Conservation (phyloP, 2,329 filamentous ascomycete genomes). For the Fusarium kyushuense region DNA sequence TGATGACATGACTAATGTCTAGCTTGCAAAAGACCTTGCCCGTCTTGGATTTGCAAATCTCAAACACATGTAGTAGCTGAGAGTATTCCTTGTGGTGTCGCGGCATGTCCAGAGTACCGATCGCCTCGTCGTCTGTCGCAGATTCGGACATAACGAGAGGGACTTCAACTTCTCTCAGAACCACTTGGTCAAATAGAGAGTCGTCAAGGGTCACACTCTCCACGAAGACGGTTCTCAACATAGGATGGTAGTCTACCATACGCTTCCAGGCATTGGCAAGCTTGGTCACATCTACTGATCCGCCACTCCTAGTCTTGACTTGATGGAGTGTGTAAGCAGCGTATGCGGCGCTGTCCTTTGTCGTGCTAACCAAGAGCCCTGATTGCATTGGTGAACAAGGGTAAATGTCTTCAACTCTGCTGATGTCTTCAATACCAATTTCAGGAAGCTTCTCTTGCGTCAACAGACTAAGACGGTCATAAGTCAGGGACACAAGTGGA, state of each 20-base stretch:
- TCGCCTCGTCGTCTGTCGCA: conserved; percentile 25
- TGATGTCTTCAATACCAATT: conserved; percentile 2
- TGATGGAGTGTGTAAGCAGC: conserved; percentile 52
- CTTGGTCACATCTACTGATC: conserved; percentile 36
- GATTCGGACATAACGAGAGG: conserved; percentile 19
- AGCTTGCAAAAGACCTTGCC: conserved; percentile 43
- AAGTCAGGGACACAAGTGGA: conserved; percentile 33
- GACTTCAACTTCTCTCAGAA: conserved; percentile 50
- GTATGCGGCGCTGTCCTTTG: conserved; percentile 53
- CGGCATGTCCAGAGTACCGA: conserved; percentile 17
- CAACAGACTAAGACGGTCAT: conserved; percentile 30
- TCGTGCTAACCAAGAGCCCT: conserved; percentile 55
- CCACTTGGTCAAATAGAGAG: conserved; percentile 61
- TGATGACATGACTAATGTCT: conserved; percentile 42
- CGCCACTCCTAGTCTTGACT: conserved; percentile 34
- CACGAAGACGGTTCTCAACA: conserved; percentile 61
- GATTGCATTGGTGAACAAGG: conserved; percentile 55
- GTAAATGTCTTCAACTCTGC: conserved; percentile 49
- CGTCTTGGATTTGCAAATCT: conserved; percentile 36
- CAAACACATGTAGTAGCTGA: conserved; percentile 26
- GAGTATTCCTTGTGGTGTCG: conserved; percentile 10
- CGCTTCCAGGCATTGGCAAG: conserved; percentile 53
- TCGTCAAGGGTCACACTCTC: conserved; percentile 58
- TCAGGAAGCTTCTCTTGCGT: conserved; percentile 30
- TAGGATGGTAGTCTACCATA: conserved; percentile 57